Evolutionary conservation across 2,329 filamentous ascomycete genomes (phyloP).

Genomic region (Huntiella bhutanensis): DNA sequence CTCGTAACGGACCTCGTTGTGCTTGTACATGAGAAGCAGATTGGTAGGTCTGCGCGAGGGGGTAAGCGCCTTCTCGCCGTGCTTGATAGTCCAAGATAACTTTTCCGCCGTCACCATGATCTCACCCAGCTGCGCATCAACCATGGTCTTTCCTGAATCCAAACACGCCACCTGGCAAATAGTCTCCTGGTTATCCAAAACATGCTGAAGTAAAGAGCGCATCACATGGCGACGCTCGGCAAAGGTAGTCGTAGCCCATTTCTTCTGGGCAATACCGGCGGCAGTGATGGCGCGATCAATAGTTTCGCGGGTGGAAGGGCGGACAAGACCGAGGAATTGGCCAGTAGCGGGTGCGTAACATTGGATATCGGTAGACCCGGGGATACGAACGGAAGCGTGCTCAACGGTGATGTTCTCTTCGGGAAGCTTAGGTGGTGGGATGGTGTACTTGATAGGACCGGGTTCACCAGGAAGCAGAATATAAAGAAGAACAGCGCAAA

Average conservation of each 20-base stretch:
- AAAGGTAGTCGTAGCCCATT: conserved; percentile 66
- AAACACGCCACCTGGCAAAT: conserved; percentile 74
- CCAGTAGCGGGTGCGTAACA: conserved; percentile 86
- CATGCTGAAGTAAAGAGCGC: conserved; percentile 58
- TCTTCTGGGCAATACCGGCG: conserved; percentile 52
- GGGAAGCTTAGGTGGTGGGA: conserved; percentile 43
- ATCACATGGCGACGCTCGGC: conserved; percentile 60
- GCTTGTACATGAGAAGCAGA: conserved; percentile 88
- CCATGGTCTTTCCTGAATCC: conserved; percentile 89
- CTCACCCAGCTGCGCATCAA: conserved; percentile 86
- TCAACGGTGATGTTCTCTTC: conserved; percentile 38
- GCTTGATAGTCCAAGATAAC: conserved; percentile 78
- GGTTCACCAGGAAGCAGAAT: conserved; percentile 17
- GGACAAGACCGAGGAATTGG: conserved; percentile 58
- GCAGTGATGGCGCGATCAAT: conserved; percentile 64
- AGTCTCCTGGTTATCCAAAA: conserved; percentile 74
- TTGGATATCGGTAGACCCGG: conserved; percentile 50
- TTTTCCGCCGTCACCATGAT: conserved; percentile 89
- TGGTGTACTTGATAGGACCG: conserved; percentile 36
- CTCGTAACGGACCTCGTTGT: conserved; percentile 76
- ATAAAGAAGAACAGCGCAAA: conserved; percentile 18
- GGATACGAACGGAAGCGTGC: conserved; percentile 41
- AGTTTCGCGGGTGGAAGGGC: conserved; percentile 54
- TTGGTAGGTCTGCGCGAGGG: conserved; percentile 66
- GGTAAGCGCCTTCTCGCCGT: conserved; percentile 65